phyloP scores from a whole-genome alignment of 2,329 filamentous ascomycete genomes.

The Diaporthe caulivora region DNA sequence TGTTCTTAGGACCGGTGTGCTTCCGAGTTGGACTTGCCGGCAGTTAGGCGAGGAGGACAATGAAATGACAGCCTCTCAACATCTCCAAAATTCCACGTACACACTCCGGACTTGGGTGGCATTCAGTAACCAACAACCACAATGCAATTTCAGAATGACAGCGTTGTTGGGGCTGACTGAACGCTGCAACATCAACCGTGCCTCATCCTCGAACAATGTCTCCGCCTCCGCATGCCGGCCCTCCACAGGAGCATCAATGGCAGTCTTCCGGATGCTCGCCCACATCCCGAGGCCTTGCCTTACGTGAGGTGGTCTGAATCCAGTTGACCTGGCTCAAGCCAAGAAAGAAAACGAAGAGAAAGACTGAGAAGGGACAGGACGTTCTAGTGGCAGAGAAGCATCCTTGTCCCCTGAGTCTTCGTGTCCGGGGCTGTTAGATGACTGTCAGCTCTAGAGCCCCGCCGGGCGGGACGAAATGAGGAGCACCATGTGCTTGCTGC shows the following conservation, averaged over 20 bases:
- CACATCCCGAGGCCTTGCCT: background rate
- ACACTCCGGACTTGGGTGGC: background rate
- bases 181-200: background rate
- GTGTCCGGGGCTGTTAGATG: constrained; percentile 9
- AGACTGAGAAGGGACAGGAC: background rate
- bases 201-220: background rate
- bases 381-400: background rate
- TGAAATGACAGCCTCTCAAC: background rate
- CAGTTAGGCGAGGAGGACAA: background rate
- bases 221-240: constrained; percentile 13
- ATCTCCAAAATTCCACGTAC: background rate
- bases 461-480: constrained; percentile 15
- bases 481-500: constrained; percentile 15
- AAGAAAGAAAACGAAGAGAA: background rate
- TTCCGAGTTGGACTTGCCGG: background rate
- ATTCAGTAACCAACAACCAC: background rate
- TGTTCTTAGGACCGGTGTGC: background rate
- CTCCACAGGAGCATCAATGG: background rate
- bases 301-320: background rate
- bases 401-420: background rate
- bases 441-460: background rate
- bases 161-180: background rate
- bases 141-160: too few relatives aligned
- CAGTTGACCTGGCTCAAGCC: background rate
- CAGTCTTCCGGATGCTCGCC: background rate